Conservation (phyloP, 2,329 filamentous ascomycete genomes). For the Arthrinium phaeospermum region DNA sequence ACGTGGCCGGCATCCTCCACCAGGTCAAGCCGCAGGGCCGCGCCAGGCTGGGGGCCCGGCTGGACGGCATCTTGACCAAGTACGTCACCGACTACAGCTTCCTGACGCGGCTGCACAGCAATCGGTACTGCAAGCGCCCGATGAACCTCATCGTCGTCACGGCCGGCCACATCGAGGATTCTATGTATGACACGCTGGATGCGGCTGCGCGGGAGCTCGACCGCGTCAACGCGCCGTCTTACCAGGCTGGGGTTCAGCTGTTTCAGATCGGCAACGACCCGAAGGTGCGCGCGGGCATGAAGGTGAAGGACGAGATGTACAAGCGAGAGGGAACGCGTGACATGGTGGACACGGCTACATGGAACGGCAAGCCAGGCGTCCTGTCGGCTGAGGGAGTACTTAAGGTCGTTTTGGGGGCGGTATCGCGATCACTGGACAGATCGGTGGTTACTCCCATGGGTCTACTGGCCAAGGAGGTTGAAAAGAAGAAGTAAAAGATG, state of each 20-base stretch:
- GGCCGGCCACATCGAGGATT: conserved; percentile 70
- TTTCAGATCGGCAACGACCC: conserved; percentile 74
- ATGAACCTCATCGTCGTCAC: conserved; percentile 80
- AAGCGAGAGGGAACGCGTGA: conserved; percentile 71
- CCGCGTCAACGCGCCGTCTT: conserved; percentile 61
- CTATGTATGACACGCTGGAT: conserved; percentile 66
- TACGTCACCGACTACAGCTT: conserved; percentile 29
- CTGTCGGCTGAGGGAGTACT: conserved; percentile 67
- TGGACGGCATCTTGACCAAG: not conserved
- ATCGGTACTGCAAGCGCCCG: conserved; percentile 47
- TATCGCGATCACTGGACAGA: conserved; percentile 42
- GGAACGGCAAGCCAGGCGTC: conserved; percentile 49
- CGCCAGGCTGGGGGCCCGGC: not conserved
- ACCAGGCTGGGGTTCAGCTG: conserved; percentile 78
- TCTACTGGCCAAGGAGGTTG: not conserved
- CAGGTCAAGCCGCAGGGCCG: conserved; percentile 24
- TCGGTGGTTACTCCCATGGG: not conserved
- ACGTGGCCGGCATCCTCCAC: conserved; percentile 36
- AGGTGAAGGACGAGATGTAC: conserved; percentile 76
- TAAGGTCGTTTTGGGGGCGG: conserved; percentile 69
- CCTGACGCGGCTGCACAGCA: not conserved
- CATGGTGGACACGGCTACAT: conserved; percentile 91
- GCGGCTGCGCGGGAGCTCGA: conserved; percentile 57
- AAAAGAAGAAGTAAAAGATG: not conserved
- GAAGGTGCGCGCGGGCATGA: conserved; percentile 59